These are phyloP conservation scores for Phytophthora boehmeriae DNA, from an alignment of 352 stramenopile species.

Conservation along the genomic window DNA sequence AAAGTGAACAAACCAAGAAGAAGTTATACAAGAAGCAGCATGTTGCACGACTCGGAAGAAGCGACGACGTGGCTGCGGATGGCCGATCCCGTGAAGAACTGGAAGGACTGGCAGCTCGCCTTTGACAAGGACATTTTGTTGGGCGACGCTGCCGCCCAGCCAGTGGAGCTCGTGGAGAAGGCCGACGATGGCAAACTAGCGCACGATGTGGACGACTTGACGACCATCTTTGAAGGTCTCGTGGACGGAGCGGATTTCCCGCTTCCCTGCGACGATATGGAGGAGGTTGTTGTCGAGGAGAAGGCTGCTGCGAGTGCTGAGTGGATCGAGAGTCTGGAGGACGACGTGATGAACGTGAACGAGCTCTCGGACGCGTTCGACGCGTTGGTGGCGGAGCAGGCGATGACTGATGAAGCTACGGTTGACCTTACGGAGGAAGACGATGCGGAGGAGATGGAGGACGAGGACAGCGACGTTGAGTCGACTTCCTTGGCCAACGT, in stretches of 20 bases:
- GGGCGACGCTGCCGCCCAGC: constrained; percentile 24
- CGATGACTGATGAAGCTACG: constrained; percentile 19
- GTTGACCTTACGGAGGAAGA: constrained; percentile 38
- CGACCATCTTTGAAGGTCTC: constrained; percentile 75
- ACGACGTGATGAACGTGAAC: constrained; percentile 72
- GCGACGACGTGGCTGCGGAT: constrained; percentile 59
- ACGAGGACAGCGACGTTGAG: constrained; percentile 42
- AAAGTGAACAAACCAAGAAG: constrained; percentile 43
- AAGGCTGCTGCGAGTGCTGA: constrained; percentile 32
- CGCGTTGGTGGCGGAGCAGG: constrained; percentile 56
- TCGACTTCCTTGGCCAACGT: constrained; percentile 13
- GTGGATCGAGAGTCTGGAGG: constrained; percentile 74
- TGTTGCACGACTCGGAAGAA: constrained; percentile 72
- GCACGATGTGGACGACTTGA: constrained; percentile 78
- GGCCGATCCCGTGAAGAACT: constrained; percentile 48
- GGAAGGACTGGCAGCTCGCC: constrained; percentile 53
- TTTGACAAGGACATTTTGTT: constrained; percentile 47
- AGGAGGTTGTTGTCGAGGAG: constrained; percentile 21
- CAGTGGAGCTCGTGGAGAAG: constrained; percentile 60
- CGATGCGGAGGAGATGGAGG: constrained; percentile 49
- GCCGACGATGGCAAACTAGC: constrained; percentile 74
- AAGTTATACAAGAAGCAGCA: constrained; percentile 41
- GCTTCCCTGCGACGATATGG: constrained; percentile 59
- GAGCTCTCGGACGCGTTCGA: constrained; percentile 78
- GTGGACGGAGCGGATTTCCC: constrained; percentile 64